Evolutionary conservation across 108 stramenopile genomes (phyloP).

Genomic region (Cyclostephanos invisitatus): DNA sequence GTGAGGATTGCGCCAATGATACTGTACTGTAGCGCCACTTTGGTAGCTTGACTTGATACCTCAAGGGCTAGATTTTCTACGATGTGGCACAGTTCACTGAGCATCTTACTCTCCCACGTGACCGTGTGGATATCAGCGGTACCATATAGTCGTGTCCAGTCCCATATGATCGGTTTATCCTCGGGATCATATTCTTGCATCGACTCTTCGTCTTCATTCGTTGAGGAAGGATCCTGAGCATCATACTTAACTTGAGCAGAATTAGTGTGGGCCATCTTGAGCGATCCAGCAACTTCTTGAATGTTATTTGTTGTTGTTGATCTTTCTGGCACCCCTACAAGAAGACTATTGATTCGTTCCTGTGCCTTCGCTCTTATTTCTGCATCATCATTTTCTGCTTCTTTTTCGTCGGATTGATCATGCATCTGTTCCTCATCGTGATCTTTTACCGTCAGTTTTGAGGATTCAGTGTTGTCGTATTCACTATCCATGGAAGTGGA

Average conservation of each 20-base stretch:
- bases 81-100: constrained; percentile 52
- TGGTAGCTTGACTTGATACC: constrained; percentile 50
- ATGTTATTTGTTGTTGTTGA: constrained; percentile 5
- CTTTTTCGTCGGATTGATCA: not conserved
- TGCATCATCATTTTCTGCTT: not conserved
- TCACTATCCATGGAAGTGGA: constrained; percentile 11
- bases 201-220: constrained; percentile 12
- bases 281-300: constrained; percentile 16
- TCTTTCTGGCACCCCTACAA: not conserved
- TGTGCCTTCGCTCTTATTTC: not conserved
- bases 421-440: not conserved
- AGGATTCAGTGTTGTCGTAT: not conserved
- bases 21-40: constrained; percentile 53
- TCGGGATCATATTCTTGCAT: constrained; percentile 16
- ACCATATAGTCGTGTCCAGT: constrained; percentile 59
- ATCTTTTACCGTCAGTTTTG: not conserved
- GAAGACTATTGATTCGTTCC: not conserved
- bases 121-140: constrained; percentile 66
- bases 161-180: constrained; percentile 56
- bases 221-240: constrained; percentile 11
- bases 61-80: constrained; percentile 57
- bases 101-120: constrained; percentile 61
- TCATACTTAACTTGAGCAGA: constrained; percentile 1
- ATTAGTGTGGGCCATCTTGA: constrained; percentile 5
- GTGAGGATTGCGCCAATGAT: constrained; percentile 57